phyloP scores from a whole-genome alignment of 2,329 filamentous ascomycete genomes.

The Onygena corvina region DNA sequence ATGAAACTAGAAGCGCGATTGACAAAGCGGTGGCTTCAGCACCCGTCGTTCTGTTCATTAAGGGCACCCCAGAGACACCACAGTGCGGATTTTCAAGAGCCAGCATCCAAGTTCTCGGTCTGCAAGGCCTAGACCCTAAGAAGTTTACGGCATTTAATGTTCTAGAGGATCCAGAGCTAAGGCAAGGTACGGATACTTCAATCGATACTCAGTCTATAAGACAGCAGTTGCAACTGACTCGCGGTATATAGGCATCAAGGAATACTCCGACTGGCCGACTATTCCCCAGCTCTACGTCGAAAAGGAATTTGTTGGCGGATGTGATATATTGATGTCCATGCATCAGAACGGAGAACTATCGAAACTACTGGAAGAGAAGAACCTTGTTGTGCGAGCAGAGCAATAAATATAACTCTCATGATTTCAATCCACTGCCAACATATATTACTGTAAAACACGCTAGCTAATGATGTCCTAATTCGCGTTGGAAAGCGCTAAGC shows the following conservation, averaged over 20 bases:
- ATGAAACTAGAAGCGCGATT: constrained; percentile 68
- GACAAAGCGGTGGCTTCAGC: constrained; percentile 78
- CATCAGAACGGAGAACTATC: constrained; percentile 90
- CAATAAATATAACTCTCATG: too few relatives aligned
- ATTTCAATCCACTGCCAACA: background rate
- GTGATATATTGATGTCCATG: constrained; percentile 93
- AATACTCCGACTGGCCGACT: constrained; percentile 98
- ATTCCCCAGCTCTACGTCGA: constrained; percentile 94
- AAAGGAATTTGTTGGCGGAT: constrained; percentile 94
- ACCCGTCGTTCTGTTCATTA: constrained; percentile 97
- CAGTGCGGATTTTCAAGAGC: constrained; percentile 96
- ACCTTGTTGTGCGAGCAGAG: constrained; percentile 60
- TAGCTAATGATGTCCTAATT: background rate
- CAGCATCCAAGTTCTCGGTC: constrained; percentile 82
- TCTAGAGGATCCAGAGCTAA: constrained; percentile 75
- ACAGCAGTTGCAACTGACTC: background rate
- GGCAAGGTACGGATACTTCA: constrained; percentile 53
- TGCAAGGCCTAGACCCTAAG: constrained; percentile 86
- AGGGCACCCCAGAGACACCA: constrained; percentile 89
- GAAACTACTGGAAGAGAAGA: constrained; percentile 84
- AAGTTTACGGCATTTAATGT: constrained; percentile 99
- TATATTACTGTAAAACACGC: too few relatives aligned
- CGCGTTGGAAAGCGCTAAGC: too few relatives aligned
- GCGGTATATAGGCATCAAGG: constrained; percentile 66
- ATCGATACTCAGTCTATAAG: too few relatives aligned